Evolutionary conservation across 2,329 filamentous ascomycete genomes (phyloP).

Genomic region (Fusarium oxysporum): DNA sequence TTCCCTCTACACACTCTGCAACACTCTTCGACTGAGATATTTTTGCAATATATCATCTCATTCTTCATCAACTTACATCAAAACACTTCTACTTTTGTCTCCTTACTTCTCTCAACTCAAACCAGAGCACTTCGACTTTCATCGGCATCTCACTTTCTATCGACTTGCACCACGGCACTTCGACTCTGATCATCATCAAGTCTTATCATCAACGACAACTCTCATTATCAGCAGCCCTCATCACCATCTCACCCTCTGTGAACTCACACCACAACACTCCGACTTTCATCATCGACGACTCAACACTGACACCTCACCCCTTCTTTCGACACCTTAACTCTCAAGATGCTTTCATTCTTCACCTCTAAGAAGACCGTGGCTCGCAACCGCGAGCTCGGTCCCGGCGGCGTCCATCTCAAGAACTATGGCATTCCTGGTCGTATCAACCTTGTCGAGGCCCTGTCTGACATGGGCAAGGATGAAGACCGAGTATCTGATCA

Average conservation of each 20-base stretch:
- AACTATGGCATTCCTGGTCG: background rate
- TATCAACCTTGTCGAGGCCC: background rate
- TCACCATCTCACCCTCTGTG: too few relatives aligned
- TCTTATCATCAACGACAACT: too few relatives aligned
- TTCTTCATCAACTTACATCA: background rate
- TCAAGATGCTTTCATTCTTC: background rate
- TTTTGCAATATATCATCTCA: accelerated
- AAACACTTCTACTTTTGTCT: too few relatives aligned
- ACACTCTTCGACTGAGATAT: background rate
- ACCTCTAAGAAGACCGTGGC: background rate
- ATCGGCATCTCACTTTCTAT: background rate
- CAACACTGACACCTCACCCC: too few relatives aligned
- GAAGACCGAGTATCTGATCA: background rate
- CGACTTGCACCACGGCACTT: background rate
- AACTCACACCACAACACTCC: background rate
- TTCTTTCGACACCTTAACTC: too few relatives aligned
- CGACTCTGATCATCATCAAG: accelerated
- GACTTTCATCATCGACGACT: background rate
- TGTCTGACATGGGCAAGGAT: background rate
- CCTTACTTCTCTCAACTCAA: accelerated
- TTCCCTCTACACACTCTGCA: background rate
- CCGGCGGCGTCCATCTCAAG: background rate
- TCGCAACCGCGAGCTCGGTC: background rate
- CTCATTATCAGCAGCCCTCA: background rate
- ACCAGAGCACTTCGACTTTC: background rate